Evolutionary conservation across 164 flowering plant genomes (phyloP).

Genomic region (Aristolochia fimbriata): DNA sequence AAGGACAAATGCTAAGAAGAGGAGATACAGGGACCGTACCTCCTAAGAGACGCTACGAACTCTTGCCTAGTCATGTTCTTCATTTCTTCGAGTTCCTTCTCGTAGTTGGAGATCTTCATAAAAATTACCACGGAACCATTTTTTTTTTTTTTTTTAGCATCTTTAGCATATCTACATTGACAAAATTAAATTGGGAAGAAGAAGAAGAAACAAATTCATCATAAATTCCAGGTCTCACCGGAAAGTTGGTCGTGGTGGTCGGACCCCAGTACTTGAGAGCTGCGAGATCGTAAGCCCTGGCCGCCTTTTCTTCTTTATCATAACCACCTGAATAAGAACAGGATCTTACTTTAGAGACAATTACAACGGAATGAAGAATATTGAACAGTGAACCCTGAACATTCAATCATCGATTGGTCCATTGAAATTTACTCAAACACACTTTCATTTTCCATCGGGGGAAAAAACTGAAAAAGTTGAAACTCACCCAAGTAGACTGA

Average conservation of each 20-base stretch:
- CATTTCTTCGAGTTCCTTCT: conserved; percentile 79
- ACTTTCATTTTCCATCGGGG: background rate
- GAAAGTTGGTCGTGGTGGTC: conserved; percentile 71
- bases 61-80: conserved; percentile 91
- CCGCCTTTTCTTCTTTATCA: conserved; percentile 91
- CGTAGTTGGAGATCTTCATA: conserved; percentile 55
- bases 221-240: conserved; percentile 23
- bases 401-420: background rate
- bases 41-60: conserved; percentile 82
- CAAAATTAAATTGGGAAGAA: background rate
- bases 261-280: conserved; percentile 96
- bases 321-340: conserved; percentile 49
- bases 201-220: too few species aligned
- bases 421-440: background rate
- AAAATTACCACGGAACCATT: background rate
- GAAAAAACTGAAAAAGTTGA: background rate
- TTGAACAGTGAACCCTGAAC: background rate
- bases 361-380: background rate
- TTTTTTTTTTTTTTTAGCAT: too few species aligned
- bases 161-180: background rate
- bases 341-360: background rate
- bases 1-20: too few species aligned
- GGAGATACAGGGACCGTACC: conserved; percentile 28
- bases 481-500: conserved; percentile 87
- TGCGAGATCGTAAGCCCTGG: conserved; percentile 85